Evolutionary conservation across 2,329 filamentous ascomycete genomes (phyloP), one percentile per base, ranked within the genome.

Genomic region (Graphiopsis chlorocephala): DNA sequence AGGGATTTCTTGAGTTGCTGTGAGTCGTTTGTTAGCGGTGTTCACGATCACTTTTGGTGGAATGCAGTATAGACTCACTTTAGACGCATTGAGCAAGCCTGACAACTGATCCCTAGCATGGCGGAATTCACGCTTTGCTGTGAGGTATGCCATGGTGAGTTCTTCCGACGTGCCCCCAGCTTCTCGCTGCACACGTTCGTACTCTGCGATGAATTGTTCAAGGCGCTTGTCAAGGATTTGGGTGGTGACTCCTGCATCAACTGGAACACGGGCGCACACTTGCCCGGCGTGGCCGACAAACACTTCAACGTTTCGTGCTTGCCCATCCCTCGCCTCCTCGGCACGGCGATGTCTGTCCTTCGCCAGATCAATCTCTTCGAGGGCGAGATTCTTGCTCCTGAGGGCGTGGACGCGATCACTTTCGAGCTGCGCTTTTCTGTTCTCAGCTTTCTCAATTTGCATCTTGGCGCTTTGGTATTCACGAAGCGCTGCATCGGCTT

Each of bases 1-100:
- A 97, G 85, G 0, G 92, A 87, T 33, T 82, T 72, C 70, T 83
- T 84, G 50, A 88, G 78, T 56, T 78, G 76, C 81, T 86, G 65
- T 61, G 23, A 50, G 35, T 6, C 11, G 28, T 61, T 15, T 20
- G 26, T 62, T 31, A 62, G 60, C 28, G 3, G 17, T 5, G 7
- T 17, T 35, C 52, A 23, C 1, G 4, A 33, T 38, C 15, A 29
- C n/a, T 20, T 4, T 20, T 4, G 29, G 26, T 38, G 28, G 26
- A n/a, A 17, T 11, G 28, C 20, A 15, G 53, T 23, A 38, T 23
- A 10, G 12, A 76, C 76, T 64, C 75, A 83, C 82, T 68, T 78
- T 72, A 45, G 73, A 72, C 20, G 81, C 68, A 25, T 65, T 65
- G 35, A 70, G 67, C 67, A 75, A 65, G 0, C 69, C 64, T 12